Conservation (phyloP, 2,329 filamentous ascomycete genomes). For the Rasamsonia emersonii region DNA sequence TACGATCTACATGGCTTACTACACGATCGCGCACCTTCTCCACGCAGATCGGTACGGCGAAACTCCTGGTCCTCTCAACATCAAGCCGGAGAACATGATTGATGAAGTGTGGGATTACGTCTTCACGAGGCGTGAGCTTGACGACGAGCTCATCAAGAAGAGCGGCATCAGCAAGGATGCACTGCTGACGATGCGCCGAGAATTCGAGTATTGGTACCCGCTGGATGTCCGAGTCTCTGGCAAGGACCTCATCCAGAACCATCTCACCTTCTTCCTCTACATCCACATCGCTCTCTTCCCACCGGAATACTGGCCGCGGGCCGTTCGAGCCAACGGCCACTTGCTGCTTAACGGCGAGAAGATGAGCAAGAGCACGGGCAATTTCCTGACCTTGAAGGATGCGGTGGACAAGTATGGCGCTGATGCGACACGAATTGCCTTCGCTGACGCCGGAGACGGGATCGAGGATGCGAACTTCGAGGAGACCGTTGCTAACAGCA, state of each 20-base stretch:
- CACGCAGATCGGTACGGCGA: conserved; percentile 83
- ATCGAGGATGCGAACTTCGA: conserved; percentile 97
- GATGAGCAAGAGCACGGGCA: conserved; percentile 97
- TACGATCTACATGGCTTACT: conserved; percentile 71
- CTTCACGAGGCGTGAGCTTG: conserved; percentile 66
- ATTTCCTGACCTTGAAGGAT: conserved; percentile 87
- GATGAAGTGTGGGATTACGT: conserved; percentile 97
- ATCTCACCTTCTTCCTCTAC: conserved; percentile 93
- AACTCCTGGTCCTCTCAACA: conserved; percentile 56
- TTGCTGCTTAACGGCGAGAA: conserved; percentile 93
- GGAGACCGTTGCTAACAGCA: conserved; percentile 86
- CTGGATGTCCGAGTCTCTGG: conserved; percentile 80
- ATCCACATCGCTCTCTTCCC: conserved; percentile 86
- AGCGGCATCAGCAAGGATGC: conserved; percentile 66
- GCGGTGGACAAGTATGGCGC: conserved; percentile 88
- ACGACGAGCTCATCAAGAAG: conserved; percentile 54
- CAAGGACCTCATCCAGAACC: conserved; percentile 89
- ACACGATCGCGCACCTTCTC: conserved; percentile 54
- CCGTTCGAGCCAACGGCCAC: conserved; percentile 84
- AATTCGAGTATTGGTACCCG: conserved; percentile 97
- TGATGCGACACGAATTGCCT: conserved; percentile 80
- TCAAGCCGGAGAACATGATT: conserved; percentile 78
- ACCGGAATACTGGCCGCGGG: conserved; percentile 77
- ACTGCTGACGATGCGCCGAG: conserved; percentile 72
- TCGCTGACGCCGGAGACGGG: conserved; percentile 89